Evolutionary conservation across 164 flowering plant genomes (phyloP), one percentile per base, ranked within the genome.

Genomic region (Stephania yunnanensis): DNA sequence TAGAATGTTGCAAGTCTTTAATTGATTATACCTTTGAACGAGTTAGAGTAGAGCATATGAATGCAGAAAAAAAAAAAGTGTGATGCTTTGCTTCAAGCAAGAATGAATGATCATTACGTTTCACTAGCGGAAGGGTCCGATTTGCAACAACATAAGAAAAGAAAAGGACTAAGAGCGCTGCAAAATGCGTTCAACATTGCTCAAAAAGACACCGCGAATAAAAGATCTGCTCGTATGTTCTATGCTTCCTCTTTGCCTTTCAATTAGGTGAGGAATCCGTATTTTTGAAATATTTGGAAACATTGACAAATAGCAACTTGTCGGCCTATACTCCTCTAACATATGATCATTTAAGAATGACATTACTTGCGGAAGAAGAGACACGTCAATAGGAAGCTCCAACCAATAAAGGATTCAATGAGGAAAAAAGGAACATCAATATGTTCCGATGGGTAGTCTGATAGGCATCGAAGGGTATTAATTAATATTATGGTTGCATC

Each of bases 381-480:
- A 68, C 70, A 50, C 44, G 10, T 71, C 2, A 61, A 50, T 61
- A 53, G 20, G n/a, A n/a, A 22, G 73, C 65, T 42, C 11, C 11
- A 63, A 11, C 19, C 61, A 7, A 63, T 42, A 20, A 71, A 15
- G 65, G 25, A 2, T 50, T 10, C 73, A 71, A 10, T 64, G 73
- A 50, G 63, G 53, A 48, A 48, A 48, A 48, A 1, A 48, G 53
- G 9, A 12, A 48, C 53, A 48, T 71, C 4, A 71, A 61, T 9
- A 71, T 71, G 30, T 8, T 71, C 29, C 50, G 65, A 71, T 71
- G 73, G 73, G n/a, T 71, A 64, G 73, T 3, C 58, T 1, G 44
- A 71, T 71, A 61, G 42, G 13, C 73, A 71, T 15, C 52, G 64
- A 15, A 71, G 73, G 61, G 64, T 13, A 2, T 20, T 52, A 1